Evolutionary conservation across 2,329 filamentous ascomycete species (phyloP).

Genomic region (Phialophora tarda): DNA sequence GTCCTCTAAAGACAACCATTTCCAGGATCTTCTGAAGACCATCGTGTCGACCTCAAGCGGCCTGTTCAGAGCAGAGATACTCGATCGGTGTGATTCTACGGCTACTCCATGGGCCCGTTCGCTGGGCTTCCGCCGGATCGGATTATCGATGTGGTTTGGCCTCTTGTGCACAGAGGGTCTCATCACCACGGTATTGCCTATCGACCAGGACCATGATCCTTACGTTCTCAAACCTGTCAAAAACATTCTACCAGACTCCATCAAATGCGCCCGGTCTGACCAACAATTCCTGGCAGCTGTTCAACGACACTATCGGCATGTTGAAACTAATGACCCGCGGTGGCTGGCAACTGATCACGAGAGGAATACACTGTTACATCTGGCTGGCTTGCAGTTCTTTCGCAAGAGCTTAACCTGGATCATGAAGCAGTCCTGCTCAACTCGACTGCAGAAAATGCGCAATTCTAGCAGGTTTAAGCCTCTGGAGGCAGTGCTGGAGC

Average conservation of each 20-base stretch:
- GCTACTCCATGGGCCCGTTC: conserved; percentile 40
- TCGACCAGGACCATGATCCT: neutral
- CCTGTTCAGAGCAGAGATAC: conserved; percentile 11
- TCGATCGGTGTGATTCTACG: conserved; percentile 18
- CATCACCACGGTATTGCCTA: neutral
- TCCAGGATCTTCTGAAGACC: conserved; percentile 9
- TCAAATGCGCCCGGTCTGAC: neutral
- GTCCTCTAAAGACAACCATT: conserved; percentile 1
- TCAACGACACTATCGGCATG: neutral
- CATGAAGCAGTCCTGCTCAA: conserved; percentile 35
- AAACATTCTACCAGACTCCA: conserved; percentile 3
- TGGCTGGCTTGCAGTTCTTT: conserved; percentile 38
- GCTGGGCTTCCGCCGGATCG: conserved; percentile 45
- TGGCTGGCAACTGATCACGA: conserved; percentile 28
- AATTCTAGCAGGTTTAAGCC: conserved; percentile 45
- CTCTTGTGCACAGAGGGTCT: conserved; percentile 33
- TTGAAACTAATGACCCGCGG: neutral
- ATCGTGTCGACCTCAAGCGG: neutral
- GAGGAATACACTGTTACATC: conserved; percentile 41
- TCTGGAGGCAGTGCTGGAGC: conserved; percentile 41
- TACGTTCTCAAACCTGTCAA: conserved; percentile 2
- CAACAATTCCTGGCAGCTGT: neutral
- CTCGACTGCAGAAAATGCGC: conserved; percentile 33
- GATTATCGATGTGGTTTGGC: conserved; percentile 43
- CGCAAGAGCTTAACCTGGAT: conserved; percentile 42